These are phyloP conservation scores for Ceratocystis cacaofunesta DNA, from an alignment of 2,329 filamentous ascomycete genomes.

Conservation along the genomic window DNA sequence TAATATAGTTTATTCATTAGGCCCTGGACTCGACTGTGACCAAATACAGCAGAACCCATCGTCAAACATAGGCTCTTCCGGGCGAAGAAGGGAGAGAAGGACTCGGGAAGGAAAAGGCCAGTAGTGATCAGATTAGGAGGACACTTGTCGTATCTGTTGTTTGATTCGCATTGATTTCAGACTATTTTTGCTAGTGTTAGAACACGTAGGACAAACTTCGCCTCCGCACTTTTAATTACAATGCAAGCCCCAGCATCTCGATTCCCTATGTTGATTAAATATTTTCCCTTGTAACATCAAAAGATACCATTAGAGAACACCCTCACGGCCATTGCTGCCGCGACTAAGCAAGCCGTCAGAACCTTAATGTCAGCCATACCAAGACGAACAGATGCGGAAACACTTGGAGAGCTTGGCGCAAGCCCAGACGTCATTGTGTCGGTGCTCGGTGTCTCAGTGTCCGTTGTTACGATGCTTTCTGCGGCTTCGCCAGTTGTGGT, in stretches of 20 bases:
- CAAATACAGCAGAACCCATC: too few species aligned
- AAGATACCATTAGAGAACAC: neutral
- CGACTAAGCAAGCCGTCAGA: neutral
- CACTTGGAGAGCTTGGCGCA: neutral
- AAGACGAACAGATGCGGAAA: neutral
- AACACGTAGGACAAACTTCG: neutral
- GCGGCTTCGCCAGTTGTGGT: too few species aligned
- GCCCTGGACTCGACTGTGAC: too few species aligned
- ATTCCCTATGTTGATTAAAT: neutral
- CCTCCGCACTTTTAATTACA: neutral
- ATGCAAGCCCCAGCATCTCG: neutral
- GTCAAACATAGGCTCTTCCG: too few species aligned
- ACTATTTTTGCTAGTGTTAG: neutral
- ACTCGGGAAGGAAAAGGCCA: too few species aligned
- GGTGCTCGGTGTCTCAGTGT: neutral
- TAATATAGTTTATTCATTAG: too few species aligned
- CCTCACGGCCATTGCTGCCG: neutral
- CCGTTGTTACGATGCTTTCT: neutral
- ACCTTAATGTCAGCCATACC: neutral
- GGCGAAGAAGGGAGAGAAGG: too few species aligned
- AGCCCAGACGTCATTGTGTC: neutral
- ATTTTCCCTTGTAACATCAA: neutral
- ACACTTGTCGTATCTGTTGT: neutral
- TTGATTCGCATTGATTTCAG: neutral
- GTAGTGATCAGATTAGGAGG: too few species aligned